Conservation (phyloP, 352 stramenopile genomes). For the Phytopythium boreale region DNA sequence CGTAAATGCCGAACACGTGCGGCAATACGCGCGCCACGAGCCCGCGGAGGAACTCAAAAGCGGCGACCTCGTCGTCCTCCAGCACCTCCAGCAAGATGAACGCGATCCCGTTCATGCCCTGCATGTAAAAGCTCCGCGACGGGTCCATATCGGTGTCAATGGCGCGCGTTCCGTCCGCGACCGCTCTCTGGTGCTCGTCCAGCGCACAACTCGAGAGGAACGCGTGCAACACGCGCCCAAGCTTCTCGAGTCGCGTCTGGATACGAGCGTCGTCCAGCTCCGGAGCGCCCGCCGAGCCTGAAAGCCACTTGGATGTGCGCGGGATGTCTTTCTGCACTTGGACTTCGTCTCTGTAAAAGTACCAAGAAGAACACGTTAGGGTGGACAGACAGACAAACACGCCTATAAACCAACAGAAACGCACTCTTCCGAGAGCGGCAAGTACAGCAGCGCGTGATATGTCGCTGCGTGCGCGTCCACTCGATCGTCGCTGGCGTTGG, state of each 20-base stretch:
- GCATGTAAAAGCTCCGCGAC: constrained; percentile 68
- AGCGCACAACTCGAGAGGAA: constrained; percentile 64
- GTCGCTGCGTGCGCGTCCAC: constrained; percentile 14
- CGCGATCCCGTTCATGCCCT: constrained; percentile 82
- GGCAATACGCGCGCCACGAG: constrained; percentile 65
- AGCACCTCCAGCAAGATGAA: constrained; percentile 75
- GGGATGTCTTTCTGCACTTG: constrained; percentile 84
- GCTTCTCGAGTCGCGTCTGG: constrained; percentile 23
- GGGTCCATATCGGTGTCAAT: constrained; percentile 21
- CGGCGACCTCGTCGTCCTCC: constrained; percentile 44
- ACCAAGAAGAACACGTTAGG: constrained; percentile 1
- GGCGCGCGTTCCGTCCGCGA: neutral
- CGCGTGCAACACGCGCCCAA: constrained; percentile 58
- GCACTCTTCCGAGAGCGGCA: constrained; percentile 52
- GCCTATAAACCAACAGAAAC: constrained; percentile 10
- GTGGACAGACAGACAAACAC: neutral
- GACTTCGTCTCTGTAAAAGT: constrained; percentile 37
- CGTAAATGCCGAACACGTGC: constrained; percentile 72
- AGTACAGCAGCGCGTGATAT: constrained; percentile 16
- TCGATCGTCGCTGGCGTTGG: constrained; percentile 7
- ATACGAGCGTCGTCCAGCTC: constrained; percentile 31
- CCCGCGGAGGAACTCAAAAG: constrained; percentile 61
- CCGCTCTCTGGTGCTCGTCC: constrained; percentile 31
- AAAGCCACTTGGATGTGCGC: constrained; percentile 73
- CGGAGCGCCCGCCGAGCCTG: constrained; percentile 53